phyloP scores from a whole-genome alignment of 169 alveolate species.

The Toxoplasma gondii region DNA sequence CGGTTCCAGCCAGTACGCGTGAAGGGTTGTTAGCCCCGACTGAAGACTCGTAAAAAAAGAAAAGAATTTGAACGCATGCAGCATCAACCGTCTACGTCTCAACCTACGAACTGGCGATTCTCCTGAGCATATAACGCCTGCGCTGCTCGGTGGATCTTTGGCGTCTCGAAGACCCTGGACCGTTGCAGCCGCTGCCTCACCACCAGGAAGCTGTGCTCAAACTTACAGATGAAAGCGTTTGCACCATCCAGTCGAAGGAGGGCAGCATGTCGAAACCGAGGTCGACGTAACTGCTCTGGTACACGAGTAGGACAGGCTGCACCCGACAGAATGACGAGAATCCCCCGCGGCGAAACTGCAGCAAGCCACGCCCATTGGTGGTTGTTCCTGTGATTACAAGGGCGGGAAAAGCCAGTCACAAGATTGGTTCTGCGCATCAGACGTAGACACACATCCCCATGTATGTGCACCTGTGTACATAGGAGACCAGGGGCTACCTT shows the following conservation, averaged over 20 bases:
- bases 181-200: neutral
- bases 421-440: too few relatives aligned
- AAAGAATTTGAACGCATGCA: neutral
- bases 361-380: constrained; percentile 42
- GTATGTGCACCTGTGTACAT: too few relatives aligned
- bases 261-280: constrained; percentile 42
- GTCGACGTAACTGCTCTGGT: constrained; percentile 24
- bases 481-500: too few relatives aligned
- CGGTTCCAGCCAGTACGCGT: constrained; percentile 51
- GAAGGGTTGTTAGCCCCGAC: constrained; percentile 12
- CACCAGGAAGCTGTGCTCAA: too few relatives aligned
- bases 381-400: constrained; percentile 24
- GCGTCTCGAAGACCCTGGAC: neutral
- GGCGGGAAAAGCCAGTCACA: neutral
- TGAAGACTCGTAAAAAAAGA: neutral
- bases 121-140: neutral
- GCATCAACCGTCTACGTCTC: neutral
- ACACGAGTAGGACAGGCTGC: constrained; percentile 43
- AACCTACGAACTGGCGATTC: neutral
- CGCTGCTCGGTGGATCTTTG: neutral
- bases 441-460: too few relatives aligned
- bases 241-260: constrained; percentile 31
- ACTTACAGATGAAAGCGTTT: constrained; percentile 34
- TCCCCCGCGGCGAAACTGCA: constrained; percentile 48
- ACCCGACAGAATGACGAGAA: constrained; percentile 26